Percentiles rank a stretch among this genome's conserved stretches.
Evolutionary conservation across 1,284 basidiomycete species (phyloP).

Genomic region (Tilletia horrida): DNA sequence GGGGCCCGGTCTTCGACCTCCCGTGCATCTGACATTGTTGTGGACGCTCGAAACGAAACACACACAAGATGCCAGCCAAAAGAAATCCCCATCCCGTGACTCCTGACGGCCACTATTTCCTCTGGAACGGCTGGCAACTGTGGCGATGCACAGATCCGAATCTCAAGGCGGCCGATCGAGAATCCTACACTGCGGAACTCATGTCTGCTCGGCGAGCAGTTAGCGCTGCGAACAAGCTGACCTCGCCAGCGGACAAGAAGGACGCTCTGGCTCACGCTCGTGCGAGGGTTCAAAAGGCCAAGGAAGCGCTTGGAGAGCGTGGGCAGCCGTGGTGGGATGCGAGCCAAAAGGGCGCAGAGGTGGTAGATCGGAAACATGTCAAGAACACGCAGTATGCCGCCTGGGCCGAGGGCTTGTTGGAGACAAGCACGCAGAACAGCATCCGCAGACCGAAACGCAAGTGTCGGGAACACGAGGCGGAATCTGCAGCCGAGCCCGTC

Average conservation of each 20-base stretch:
- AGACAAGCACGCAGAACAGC: background rate
- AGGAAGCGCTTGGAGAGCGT: conserved; percentile 8
- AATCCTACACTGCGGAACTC: background rate
- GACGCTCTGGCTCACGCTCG: background rate
- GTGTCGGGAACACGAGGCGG: background rate
- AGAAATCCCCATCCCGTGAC: background rate
- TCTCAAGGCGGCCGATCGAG: background rate
- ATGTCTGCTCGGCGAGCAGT: conserved; percentile 11
- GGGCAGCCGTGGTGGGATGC: conserved; percentile 7
- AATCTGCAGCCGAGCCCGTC: background rate
- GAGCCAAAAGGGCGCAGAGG: background rate
- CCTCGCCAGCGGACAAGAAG: background rate
- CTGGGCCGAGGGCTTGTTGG: background rate
- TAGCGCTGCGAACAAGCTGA: background rate
- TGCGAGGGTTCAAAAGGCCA: background rate
- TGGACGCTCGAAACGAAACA: too few species aligned
- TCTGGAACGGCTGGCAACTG: conserved; percentile 14
- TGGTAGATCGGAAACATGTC: conserved; percentile 1
- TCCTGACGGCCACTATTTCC: conserved; percentile 14
- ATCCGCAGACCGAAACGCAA: background rate
- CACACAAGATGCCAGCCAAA: too few species aligned
- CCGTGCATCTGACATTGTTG: too few species aligned
- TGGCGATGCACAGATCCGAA: conserved; percentile 10
- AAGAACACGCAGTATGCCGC: conserved; percentile 13
- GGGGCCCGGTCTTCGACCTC: too few species aligned